Evolutionary conservation across 2,329 filamentous ascomycete species (phyloP).

Genomic region (Blastomyces parvus): DNA sequence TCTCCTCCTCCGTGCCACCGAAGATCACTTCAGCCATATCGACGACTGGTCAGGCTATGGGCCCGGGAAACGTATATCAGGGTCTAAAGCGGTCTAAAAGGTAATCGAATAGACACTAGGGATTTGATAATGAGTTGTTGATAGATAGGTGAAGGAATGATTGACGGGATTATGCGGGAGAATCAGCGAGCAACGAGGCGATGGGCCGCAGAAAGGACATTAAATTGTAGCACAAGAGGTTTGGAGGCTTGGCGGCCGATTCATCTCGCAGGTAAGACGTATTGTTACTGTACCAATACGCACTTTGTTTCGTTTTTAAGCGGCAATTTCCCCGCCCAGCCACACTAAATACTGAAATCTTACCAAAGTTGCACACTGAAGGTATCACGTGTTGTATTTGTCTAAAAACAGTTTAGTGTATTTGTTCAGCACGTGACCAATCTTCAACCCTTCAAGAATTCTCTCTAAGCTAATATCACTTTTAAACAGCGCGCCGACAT

Average conservation of each 20-base stretch:
- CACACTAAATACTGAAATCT: neutral
- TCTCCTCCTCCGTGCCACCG: constrained; percentile 69
- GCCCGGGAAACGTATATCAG: neutral
- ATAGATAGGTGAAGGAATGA: neutral
- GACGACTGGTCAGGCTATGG: constrained; percentile 6
- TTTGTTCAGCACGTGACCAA: neutral
- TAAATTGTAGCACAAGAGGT: neutral
- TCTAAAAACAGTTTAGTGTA: neutral
- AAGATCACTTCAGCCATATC: constrained; percentile 65
- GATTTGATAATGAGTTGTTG: neutral
- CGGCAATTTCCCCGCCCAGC: neutral
- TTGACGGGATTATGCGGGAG: neutral
- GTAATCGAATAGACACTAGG: neutral
- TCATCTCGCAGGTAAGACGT: neutral
- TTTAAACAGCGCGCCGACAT: constrained; percentile 11
- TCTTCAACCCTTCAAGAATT: neutral
- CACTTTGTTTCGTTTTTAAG: neutral
- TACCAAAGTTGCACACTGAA: neutral
- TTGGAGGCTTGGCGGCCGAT: neutral
- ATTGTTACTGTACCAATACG: neutral
- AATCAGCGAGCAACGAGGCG: neutral
- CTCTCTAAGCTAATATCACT: neutral
- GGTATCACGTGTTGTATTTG: neutral
- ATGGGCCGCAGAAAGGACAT: neutral
- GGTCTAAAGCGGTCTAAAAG: neutral